Evolutionary conservation across 768 basidiomycete genomes (phyloP).

Genomic region (Tricholoma terreum): DNA sequence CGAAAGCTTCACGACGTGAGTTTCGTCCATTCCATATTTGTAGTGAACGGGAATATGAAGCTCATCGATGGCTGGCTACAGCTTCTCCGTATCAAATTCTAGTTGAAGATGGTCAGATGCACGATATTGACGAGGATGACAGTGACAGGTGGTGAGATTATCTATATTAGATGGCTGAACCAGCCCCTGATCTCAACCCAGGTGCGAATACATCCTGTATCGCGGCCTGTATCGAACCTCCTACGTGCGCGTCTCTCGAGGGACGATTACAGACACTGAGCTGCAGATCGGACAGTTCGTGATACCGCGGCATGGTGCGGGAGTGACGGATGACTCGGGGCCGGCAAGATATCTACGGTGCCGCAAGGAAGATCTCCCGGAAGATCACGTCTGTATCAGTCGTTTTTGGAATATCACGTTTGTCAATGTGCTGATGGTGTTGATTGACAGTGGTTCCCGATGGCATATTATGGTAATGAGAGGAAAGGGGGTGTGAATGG

Average conservation of each 20-base stretch:
- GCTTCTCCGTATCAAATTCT: conserved; percentile 76
- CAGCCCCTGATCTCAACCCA: conserved; percentile 18
- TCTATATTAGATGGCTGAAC: neutral
- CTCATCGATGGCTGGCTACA: conserved; percentile 21
- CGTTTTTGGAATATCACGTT: neutral
- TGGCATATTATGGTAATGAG: conserved; percentile 61
- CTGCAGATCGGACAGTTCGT: conserved; percentile 86
- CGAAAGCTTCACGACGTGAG: conserved; percentile 61
- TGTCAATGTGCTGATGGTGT: neutral
- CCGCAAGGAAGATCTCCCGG: conserved; percentile 62
- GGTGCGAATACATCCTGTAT: conserved; percentile 92
- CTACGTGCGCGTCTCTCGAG: conserved; percentile 81
- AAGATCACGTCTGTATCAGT: conserved; percentile 50
- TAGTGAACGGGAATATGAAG: neutral
- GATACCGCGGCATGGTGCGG: conserved; percentile 55
- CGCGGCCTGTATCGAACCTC: conserved; percentile 74
- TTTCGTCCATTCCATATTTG: conserved; percentile 9
- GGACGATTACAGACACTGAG: conserved; percentile 87
- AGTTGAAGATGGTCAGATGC: conserved; percentile 71
- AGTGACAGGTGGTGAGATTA: conserved; percentile 59
- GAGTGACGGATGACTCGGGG: conserved; percentile 54
- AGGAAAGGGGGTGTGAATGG: conserved; percentile 58
- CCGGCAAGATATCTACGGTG: conserved; percentile 65
- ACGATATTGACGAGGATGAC: conserved; percentile 78
- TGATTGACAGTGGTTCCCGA: conserved; percentile 67